Percentiles rank a stretch among this genome's conserved stretches.
phyloP scores from a whole-genome alignment of 2,329 filamentous ascomycete species.

The Penicillium hordei region DNA sequence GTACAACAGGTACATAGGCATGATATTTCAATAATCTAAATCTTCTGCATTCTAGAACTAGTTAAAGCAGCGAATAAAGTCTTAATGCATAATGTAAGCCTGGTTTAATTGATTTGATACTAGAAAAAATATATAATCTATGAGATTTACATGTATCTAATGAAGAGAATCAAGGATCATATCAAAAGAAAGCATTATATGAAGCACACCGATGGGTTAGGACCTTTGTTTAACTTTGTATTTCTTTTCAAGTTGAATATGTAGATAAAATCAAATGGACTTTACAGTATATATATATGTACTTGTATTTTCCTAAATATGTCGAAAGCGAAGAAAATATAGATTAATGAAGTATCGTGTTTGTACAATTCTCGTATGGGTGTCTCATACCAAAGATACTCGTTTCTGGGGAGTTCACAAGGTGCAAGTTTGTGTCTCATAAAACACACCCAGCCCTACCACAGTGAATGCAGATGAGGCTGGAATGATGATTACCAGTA shows the following conservation, averaged over 20 bases:
- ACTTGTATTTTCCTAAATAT: not conserved
- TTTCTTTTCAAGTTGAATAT: not conserved
- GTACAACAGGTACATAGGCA: not conserved
- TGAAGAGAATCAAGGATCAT: not conserved
- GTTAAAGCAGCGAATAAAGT: not conserved
- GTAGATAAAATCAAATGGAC: not conserved
- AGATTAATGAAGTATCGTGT: not conserved
- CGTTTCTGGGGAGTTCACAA: no score
- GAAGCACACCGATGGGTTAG: not conserved
- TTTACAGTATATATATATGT: not conserved
- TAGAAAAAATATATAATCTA: no score
- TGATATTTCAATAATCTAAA: not conserved
- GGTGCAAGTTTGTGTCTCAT: not conserved
- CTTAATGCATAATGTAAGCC: no score
- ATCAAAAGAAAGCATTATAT: not conserved
- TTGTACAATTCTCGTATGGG: rapidly evolving
- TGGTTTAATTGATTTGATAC: no score
- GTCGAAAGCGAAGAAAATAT: not conserved
- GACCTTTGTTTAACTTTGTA: rapidly evolving
- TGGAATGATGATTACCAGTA: not conserved
- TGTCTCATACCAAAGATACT: no score
- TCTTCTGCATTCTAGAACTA: not conserved
- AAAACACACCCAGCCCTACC: not conserved
- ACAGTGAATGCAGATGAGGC: not conserved
- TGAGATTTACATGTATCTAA: no score